These are phyloP conservation scores for Hygrophila difformis DNA, from an alignment of 257 asterid species.

Conservation along the genomic window DNA sequence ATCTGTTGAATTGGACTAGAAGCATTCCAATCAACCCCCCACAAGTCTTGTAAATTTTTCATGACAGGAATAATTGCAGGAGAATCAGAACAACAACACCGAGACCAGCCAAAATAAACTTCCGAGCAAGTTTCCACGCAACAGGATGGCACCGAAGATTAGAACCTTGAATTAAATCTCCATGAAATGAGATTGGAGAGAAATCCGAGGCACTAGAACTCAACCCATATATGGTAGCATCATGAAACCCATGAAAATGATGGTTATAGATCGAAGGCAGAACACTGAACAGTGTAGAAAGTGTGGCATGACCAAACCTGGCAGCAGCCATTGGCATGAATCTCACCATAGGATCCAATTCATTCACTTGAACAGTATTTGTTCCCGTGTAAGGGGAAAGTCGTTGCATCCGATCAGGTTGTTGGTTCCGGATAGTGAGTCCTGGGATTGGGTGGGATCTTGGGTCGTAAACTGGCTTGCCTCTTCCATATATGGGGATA, in stretches of 20 bases:
- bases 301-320: slow-evolving; percentile 37
- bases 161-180: slow-evolving; percentile 40
- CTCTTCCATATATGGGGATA: slow-evolving; percentile 61
- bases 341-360: slow-evolving; percentile 27
- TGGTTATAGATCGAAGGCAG: slow-evolving; percentile 35
- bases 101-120: too few relatives aligned
- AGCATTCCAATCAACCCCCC: too few relatives aligned
- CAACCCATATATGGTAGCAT: slow-evolving; percentile 38
- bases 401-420: slow-evolving; percentile 35
- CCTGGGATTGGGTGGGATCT: slow-evolving; percentile 27
- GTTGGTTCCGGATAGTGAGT: slow-evolving; percentile 34
- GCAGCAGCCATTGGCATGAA: slow-evolving; percentile 33
- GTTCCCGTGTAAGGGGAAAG: slow-evolving; percentile 30
- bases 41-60: too few relatives aligned
- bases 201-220: slow-evolving; percentile 36
- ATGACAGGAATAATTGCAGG: too few relatives aligned
- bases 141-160: slow-evolving; percentile 19
- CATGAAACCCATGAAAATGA: slow-evolving; percentile 28
- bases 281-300: slow-evolving; percentile 34
- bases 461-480: slow-evolving; percentile 33
- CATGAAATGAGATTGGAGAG: slow-evolving; percentile 43
- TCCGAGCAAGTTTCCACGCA: too few relatives aligned
- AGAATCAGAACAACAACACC: too few relatives aligned
- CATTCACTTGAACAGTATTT: slow-evolving; percentile 30
- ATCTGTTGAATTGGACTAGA: too few relatives aligned